Evolutionary conservation across 1,284 basidiomycete genomes (phyloP).

Genomic region (Fomitopsis schrenkii): DNA sequence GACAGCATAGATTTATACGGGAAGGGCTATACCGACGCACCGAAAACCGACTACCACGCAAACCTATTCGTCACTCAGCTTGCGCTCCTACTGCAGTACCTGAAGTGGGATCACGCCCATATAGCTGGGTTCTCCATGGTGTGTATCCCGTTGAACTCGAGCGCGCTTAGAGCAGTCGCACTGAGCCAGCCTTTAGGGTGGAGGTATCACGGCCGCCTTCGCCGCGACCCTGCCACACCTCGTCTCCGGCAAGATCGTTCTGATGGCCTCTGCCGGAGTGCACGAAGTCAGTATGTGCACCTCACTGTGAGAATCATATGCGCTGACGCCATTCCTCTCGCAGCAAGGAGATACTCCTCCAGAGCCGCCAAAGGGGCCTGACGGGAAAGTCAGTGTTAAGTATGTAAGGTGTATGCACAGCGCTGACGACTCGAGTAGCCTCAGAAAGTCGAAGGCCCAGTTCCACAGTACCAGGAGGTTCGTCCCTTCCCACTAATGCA

Average conservation of each 20-base stretch:
- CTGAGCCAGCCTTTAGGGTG: slow-evolving; percentile 43
- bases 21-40: slow-evolving; percentile 76
- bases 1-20: slow-evolving; percentile 63
- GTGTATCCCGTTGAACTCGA: slow-evolving; percentile 3
- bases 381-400: slow-evolving; percentile 25
- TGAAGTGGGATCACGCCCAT: slow-evolving; percentile 62
- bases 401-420: slow-evolving; percentile 44
- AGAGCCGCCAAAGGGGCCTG: background rate
- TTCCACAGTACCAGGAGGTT: slow-evolving; percentile 13
- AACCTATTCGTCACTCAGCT: slow-evolving; percentile 67
- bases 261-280: slow-evolving; percentile 65
- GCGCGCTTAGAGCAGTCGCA: background rate
- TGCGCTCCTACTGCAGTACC: slow-evolving; percentile 72
- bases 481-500: background rate
- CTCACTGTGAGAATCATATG: slow-evolving; percentile 31
- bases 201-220: slow-evolving; percentile 66
- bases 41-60: slow-evolving; percentile 53
- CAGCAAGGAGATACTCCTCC: slow-evolving; percentile 28
- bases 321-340: slow-evolving; percentile 31
- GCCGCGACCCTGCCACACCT: slow-evolving; percentile 63
- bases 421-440: background rate
- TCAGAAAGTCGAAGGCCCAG: slow-evolving; percentile 1
- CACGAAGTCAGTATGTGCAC: slow-evolving; percentile 50
- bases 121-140: slow-evolving; percentile 75
- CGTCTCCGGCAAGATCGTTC: slow-evolving; percentile 54